Percentiles rank a stretch among this genome's conserved stretches.
These are phyloP conservation scores for Mortierella sp. DNA, from an alignment of 371 early-diverging fungal genomes.

Conservation along the genomic window DNA sequence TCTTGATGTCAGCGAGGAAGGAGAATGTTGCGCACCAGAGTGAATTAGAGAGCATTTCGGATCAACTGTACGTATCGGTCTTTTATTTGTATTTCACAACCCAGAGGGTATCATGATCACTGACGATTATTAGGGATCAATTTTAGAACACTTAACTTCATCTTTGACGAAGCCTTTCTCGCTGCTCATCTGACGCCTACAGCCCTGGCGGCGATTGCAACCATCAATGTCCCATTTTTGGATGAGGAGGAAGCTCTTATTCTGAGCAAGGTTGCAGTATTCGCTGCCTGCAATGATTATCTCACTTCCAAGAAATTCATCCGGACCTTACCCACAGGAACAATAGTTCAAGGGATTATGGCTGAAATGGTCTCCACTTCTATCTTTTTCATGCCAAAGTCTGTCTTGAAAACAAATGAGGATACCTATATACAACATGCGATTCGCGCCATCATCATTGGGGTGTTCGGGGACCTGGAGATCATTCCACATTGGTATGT, in stretches of 20 bases:
- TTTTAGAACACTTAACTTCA: conserved; percentile 9
- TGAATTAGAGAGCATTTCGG: conserved; percentile 4
- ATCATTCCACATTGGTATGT: conserved; percentile 26
- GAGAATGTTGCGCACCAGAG: background rate
- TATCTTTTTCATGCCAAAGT: background rate
- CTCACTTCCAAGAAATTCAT: background rate
- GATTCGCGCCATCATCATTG: conserved; percentile 7
- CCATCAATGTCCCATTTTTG: background rate
- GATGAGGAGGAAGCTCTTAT: background rate
- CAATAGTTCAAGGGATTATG: no score
- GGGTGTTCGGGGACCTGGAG: conserved; percentile 17
- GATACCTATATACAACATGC: conserved; percentile 16
- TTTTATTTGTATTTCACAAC: background rate
- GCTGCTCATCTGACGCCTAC: background rate
- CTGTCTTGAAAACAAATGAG: conserved; percentile 8
- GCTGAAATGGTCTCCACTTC: background rate
- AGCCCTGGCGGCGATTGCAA: background rate
- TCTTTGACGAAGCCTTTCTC: conserved; percentile 7
- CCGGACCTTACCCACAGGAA: no score
- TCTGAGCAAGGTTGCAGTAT: background rate
- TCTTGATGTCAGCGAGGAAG: conserved; percentile 7
- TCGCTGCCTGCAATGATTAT: conserved; percentile 5
- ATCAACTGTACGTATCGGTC: conserved; percentile 10
- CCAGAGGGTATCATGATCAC: background rate
- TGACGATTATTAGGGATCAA: no score